phyloP scores from a whole-genome alignment of 2,329 filamentous ascomycete species.

The Aspergillus sp. region DNA sequence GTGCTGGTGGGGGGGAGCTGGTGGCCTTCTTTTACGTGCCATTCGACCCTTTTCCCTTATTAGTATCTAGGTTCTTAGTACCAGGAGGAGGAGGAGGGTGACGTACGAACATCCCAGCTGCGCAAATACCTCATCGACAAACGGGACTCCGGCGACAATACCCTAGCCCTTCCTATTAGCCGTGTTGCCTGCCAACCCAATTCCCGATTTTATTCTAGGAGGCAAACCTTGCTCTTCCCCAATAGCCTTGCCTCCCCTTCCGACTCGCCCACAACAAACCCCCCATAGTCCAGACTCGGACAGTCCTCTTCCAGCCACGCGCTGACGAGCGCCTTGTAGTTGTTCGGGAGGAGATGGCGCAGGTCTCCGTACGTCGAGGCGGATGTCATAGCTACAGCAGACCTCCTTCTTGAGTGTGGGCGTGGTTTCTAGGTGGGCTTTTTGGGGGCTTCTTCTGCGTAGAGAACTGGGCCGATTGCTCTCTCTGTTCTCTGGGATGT shows the following conservation, averaged over 20 bases:
- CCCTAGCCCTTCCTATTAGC: conserved; percentile 41
- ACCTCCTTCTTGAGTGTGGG: no score
- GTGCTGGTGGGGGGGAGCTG: conserved; percentile 46
- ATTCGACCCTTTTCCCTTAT: conserved; percentile 55
- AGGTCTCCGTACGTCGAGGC: conserved; percentile 52
- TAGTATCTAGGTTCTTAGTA: neutral
- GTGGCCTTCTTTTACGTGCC: conserved; percentile 71
- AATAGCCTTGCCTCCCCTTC: conserved; percentile 41
- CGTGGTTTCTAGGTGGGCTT: no score
- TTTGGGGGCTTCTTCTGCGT: no score
- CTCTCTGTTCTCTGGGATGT: no score
- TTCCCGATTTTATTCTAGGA: neutral
- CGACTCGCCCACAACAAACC: conserved; percentile 76
- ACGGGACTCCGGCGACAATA: conserved; percentile 82
- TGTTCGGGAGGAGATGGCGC: conserved; percentile 69
- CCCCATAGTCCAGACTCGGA: conserved; percentile 92
- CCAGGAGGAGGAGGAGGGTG: neutral
- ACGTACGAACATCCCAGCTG: conserved; percentile 74
- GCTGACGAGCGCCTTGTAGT: conserved; percentile 72
- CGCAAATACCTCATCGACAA: conserved; percentile 86
- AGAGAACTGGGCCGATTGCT: no score
- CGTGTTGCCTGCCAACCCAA: no score
- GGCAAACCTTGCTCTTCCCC: conserved; percentile 47
- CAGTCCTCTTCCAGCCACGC: conserved; percentile 93
- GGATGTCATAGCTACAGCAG: conserved; percentile 31